phyloP scores from a whole-genome alignment of 1,139 yeast species.

The Candida sojae region DNA sequence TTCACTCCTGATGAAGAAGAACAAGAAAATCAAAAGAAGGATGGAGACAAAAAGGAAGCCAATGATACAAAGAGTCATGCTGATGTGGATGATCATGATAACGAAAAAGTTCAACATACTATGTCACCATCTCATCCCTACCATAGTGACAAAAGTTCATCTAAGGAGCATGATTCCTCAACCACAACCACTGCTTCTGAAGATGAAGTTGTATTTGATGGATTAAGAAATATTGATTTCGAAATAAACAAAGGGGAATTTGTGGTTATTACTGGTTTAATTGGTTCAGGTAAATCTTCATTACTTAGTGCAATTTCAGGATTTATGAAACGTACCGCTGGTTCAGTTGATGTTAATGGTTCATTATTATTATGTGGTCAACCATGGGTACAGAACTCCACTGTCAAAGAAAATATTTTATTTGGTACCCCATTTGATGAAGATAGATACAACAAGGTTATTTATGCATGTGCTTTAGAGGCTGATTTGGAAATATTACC shows the following conservation, averaged over 20 bases:
- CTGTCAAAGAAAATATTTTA: conserved; percentile 40
- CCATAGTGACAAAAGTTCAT: conserved; percentile 7
- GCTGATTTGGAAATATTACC: conserved; percentile 40
- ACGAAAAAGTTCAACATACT: conserved; percentile 4
- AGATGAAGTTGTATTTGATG: conserved; percentile 10
- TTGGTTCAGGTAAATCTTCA: conserved; percentile 75
- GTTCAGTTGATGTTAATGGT: conserved; percentile 43
- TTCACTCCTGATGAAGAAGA: conserved; percentile 28
- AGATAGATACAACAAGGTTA: conserved; percentile 27
- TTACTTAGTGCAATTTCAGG: conserved; percentile 58
- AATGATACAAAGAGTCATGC: conserved; percentile 3
- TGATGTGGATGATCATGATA: not conserved
- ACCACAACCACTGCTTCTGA: conserved; percentile 6
- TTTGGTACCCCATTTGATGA: conserved; percentile 33
- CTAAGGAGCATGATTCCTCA: conserved; percentile 9
- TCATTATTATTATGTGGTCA: conserved; percentile 49
- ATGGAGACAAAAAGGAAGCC: conserved; percentile 12
- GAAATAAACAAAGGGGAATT: conserved; percentile 52
- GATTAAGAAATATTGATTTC: conserved; percentile 21
- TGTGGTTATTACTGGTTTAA: conserved; percentile 67
- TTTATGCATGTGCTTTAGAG: conserved; percentile 38
- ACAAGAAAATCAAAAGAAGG: conserved; percentile 10
- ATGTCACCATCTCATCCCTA: conserved; percentile 2
- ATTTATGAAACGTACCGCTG: conserved; percentile 46
- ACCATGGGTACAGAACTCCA: conserved; percentile 49